Evolutionary conservation across 495 filamentous ascomycete species (phyloP), one percentile per base, ranked within the genome.

Genomic region (Hypoxylon trugodes): DNA sequence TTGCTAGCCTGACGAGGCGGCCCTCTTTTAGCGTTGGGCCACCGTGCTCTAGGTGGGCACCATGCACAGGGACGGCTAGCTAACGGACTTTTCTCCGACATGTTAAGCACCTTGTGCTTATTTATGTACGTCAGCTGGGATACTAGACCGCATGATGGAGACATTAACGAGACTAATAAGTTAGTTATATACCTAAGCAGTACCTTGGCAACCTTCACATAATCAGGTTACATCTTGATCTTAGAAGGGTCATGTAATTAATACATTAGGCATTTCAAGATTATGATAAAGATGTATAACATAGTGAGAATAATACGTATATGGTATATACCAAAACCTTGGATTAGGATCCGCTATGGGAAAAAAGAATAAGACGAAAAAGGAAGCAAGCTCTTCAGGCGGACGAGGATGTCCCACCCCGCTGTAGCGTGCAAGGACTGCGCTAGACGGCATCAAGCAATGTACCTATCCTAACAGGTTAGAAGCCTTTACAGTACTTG

Each of bases 81-180:
- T 33, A 45, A 60, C 63, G 56, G 63, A 66, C 56, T 60, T 60
- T 66, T 66, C 62, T 66, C 62, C 62, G 62, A 42, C 26, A 38
- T 47, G 28, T 66, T 46, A 66, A 56, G 30, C 40, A 57, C 46
- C 36, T 24, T 48, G 52, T 45, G 46, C 41, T 33, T 54, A 24
- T 55, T 42, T 42, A 54, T 59, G 55, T 61, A 66, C 62, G 62
- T 66, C 56, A 66, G 56, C 56, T 41, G 25, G 24, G 41, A 52
- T 48, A 13, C 38, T 47, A 45, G 37, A 33, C 45, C 36, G 45
- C 50, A 59, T 66, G 55, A 49, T 40, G 48, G 41, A 22, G 49
- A 38, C 19, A 59, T 42, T 26, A 53, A 28, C 19, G 25, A 38
- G 26, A 48, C 45, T 42, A 38, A 52, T 36, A 46, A 26, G 18